Evolutionary conservation across 192 early-diverging fungal genomes (phyloP).

Genomic region (Umbelopsis sp.): DNA sequence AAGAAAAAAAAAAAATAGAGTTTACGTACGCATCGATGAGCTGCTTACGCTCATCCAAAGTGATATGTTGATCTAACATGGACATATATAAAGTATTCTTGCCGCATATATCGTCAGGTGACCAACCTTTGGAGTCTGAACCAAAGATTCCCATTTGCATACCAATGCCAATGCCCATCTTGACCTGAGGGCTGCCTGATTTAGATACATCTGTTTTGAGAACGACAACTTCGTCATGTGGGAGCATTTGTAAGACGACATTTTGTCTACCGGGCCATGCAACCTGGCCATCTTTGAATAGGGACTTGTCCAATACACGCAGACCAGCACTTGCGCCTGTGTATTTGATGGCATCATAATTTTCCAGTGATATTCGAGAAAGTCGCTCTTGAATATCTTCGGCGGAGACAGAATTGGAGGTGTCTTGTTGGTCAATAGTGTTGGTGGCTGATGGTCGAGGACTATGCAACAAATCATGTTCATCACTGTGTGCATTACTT

Average conservation of each 20-base stretch:
- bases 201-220: slow-evolving; percentile 24
- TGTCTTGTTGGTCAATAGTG: neutral
- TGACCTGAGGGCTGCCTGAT: slow-evolving; percentile 24
- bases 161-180: slow-evolving; percentile 29
- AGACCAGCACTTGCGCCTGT: slow-evolving; percentile 32
- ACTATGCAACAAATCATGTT: neutral
- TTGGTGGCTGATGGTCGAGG: neutral
- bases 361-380: slow-evolving; percentile 23
- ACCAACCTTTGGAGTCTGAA: neutral
- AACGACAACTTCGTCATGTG: slow-evolving; percentile 31
- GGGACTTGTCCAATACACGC: slow-evolving; percentile 24
- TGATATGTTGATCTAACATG: neutral
- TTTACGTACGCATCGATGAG: neutral
- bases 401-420: neutral
- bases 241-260: slow-evolving; percentile 28
- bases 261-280: slow-evolving; percentile 33
- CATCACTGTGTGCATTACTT: neutral
- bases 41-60: neutral
- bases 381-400: slow-evolving; percentile 21
- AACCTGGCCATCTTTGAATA: slow-evolving; percentile 30
- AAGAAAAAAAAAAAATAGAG: no score
- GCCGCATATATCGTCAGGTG: neutral
- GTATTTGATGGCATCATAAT: slow-evolving; percentile 37
- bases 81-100: neutral
- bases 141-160: slow-evolving; percentile 25